phyloP scores from a whole-genome alignment of 2,329 filamentous ascomycete genomes.

The Aaosphaeria arxii region DNA sequence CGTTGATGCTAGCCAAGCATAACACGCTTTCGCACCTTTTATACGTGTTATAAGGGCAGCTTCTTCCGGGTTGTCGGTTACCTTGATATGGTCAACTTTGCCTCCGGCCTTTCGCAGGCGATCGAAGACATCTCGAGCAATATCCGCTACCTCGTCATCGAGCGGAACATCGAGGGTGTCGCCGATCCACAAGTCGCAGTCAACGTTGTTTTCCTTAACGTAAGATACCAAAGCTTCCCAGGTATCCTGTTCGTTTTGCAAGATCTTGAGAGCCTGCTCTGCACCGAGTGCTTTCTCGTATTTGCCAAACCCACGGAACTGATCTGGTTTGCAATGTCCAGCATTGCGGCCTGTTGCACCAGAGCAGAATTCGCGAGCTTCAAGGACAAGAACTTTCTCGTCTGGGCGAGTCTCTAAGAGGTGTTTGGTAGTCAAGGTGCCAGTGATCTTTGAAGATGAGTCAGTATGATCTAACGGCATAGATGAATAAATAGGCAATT shows the following conservation, averaged over 20 bases:
- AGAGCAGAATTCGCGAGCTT: conserved; percentile 28
- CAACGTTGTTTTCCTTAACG: conserved; percentile 17
- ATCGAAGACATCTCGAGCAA: conserved; percentile 16
- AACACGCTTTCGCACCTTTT: conserved; percentile 20
- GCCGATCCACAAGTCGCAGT: conserved; percentile 27
- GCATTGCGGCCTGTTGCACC: conserved; percentile 27
- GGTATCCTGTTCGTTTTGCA: conserved; percentile 23
- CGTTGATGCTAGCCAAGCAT: conserved; percentile 22
- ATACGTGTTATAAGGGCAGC: conserved; percentile 13
- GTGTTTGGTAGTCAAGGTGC: conserved; percentile 17
- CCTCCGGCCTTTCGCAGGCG: conserved; percentile 17
- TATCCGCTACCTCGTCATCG: conserved; percentile 18
- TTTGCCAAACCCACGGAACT: conserved; percentile 22
- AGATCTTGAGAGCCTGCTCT: conserved; percentile 23
- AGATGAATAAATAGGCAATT: background rate
- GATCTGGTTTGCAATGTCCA: conserved; percentile 24
- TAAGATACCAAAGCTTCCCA: conserved; percentile 20
- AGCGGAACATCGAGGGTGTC: conserved; percentile 23
- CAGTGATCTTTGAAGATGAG: conserved; percentile 8
- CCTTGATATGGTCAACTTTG: conserved; percentile 18
- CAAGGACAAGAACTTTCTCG: conserved; percentile 17
- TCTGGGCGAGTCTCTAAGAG: conserved; percentile 17
- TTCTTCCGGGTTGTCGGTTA: conserved; percentile 15
- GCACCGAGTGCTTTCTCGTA: conserved; percentile 23
- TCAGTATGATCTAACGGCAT: background rate